phyloP scores from a whole-genome alignment of 1,284 basidiomycete genomes.

The Vanrija sp. region DNA sequence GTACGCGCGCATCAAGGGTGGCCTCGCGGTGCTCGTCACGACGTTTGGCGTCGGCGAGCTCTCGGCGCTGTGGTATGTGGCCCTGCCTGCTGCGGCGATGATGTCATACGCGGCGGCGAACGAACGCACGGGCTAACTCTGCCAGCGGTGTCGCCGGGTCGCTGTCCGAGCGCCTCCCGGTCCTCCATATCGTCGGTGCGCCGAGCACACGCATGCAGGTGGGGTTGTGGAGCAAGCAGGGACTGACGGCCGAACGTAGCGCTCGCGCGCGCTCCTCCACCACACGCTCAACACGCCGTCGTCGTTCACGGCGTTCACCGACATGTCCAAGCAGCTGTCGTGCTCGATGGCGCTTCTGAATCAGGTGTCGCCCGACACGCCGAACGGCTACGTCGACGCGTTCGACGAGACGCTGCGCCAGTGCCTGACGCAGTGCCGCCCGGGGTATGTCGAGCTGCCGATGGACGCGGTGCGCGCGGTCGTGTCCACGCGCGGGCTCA shows the following conservation, averaged over 20 bases:
- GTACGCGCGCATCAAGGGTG: conserved; percentile 81
- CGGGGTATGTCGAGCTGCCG: conserved; percentile 83
- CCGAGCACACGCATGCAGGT: conserved; percentile 56
- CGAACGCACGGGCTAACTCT: too few species aligned
- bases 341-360: conserved; percentile 63
- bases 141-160: conserved; percentile 52
- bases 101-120: neutral
- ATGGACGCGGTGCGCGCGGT: conserved; percentile 73
- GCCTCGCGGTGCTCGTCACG: conserved; percentile 64
- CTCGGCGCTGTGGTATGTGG: conserved; percentile 58
- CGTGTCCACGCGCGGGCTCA: conserved; percentile 64
- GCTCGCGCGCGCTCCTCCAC: conserved; percentile 62
- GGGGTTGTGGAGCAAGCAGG: too few species aligned
- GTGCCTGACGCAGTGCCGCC: conserved; percentile 70
- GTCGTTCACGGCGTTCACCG: conserved; percentile 69
- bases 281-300: conserved; percentile 81
- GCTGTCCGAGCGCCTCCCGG: conserved; percentile 79
- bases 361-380: conserved; percentile 49
- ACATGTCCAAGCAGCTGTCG: conserved; percentile 73
- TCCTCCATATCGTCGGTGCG: conserved; percentile 85
- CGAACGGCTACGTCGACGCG: conserved; percentile 57
- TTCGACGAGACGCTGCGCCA: conserved; percentile 77
- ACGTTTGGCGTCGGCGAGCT: conserved; percentile 91
- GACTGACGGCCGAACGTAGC: too few species aligned
- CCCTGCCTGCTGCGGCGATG: neutral